Evolutionary conservation across 306 rosid genomes (phyloP).

Genomic region (Canavalia ensiformis): DNA sequence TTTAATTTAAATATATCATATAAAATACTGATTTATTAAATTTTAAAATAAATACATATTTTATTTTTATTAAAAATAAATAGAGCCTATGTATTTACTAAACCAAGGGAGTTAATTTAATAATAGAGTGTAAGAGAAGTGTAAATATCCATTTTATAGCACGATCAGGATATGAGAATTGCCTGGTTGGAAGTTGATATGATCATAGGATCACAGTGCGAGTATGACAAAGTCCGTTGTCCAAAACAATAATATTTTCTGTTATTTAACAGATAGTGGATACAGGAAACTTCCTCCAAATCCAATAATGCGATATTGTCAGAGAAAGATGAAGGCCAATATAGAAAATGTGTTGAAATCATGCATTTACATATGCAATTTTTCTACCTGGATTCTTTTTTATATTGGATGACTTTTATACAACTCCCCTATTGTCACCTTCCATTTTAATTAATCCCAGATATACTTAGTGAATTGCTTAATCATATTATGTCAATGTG

Average conservation of each 20-base stretch:
- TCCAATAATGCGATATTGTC: conserved; percentile 31
- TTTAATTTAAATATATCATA: not conserved
- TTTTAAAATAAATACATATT: not conserved
- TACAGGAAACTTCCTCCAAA: conserved; percentile 43
- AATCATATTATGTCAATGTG: not conserved
- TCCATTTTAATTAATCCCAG: not conserved
- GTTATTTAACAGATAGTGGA: conserved; percentile 3
- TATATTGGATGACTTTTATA: conserved; percentile 15
- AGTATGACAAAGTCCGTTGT: conserved; percentile 23
- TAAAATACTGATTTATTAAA: not conserved
- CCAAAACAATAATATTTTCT: conserved; percentile 8
- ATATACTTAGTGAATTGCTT: not conserved
- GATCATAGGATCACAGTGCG: not conserved
- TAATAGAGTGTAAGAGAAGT: not conserved
- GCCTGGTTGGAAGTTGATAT: conserved; percentile 18
- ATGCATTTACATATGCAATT: conserved; percentile 1
- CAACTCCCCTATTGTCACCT: not conserved
- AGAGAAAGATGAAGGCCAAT: not conserved
- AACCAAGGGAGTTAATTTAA: not conserved
- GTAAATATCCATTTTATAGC: not conserved
- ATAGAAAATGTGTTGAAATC: conserved; percentile 19
- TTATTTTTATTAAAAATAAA: not conserved
- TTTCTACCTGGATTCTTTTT: not conserved
- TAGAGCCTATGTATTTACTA: not conserved
- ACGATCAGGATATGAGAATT: not conserved